A percentile compares a stretch with the other conserved stretches of the same genome.
Evolutionary conservation across 2,329 filamentous ascomycete genomes (phyloP).

Genomic region (Cyphellophora attinorum): DNA sequence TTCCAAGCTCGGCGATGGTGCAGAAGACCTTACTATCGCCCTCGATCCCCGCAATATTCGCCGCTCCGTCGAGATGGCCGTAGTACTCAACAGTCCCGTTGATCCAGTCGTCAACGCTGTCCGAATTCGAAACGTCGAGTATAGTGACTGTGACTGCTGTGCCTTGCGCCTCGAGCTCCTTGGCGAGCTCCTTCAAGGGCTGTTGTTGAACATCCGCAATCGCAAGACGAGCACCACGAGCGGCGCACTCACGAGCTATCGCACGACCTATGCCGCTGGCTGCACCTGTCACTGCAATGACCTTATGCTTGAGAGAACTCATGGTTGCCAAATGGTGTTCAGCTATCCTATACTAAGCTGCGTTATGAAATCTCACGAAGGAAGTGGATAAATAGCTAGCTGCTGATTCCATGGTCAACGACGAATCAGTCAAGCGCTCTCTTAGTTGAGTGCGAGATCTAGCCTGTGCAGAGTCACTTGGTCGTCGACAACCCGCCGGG

Average conservation of each 20-base stretch:
- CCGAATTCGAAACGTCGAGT: slow-evolving; percentile 9
- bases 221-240: slow-evolving; percentile 36
- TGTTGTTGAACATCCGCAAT: slow-evolving; percentile 37
- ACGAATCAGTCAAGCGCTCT: too few relatives aligned
- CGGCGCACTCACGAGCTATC: slow-evolving; percentile 35
- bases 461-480: too few relatives aligned
- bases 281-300: slow-evolving; percentile 41
- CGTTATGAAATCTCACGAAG: too few relatives aligned
- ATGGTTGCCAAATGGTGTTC: too few relatives aligned
- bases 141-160: slow-evolving; percentile 6
- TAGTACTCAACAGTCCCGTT: slow-evolving; percentile 12
- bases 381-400: too few relatives aligned
- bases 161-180: slow-evolving; percentile 6
- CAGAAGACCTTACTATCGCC: slow-evolving; percentile 8
- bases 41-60: slow-evolving; percentile 16
- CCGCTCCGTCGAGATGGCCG: slow-evolving; percentile 15
- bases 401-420: too few relatives aligned
- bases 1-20: slow-evolving; percentile 20
- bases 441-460: too few relatives aligned
- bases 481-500: too few relatives aligned
- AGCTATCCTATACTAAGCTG: too few relatives aligned
- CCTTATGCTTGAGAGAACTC: slow-evolving; percentile 27
- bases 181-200: slow-evolving; percentile 20
- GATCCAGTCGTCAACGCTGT: slow-evolving; percentile 12
- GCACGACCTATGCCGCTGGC: slow-evolving; percentile 41